Evolutionary conservation across 1,284 basidiomycete genomes (phyloP).

Genomic region (Pyrrhoderma noxium): DNA sequence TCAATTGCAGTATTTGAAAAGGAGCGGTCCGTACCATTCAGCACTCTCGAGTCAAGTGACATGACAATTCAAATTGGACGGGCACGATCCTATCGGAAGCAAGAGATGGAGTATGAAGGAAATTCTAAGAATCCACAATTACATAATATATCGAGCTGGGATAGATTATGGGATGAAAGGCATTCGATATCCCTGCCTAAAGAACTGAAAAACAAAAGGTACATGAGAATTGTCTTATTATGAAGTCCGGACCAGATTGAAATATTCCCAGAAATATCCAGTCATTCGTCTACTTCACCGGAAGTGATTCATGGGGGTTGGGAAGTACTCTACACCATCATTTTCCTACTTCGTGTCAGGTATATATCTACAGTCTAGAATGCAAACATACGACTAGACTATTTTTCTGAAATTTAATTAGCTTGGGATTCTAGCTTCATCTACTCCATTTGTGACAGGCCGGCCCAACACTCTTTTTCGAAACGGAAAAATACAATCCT

Average conservation of each 20-base stretch:
- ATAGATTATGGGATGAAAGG: constrained; percentile 13
- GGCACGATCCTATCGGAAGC: constrained; percentile 13
- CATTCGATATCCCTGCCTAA: constrained; percentile 5
- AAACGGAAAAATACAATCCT: constrained; percentile 13
- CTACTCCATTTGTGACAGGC: constrained; percentile 18
- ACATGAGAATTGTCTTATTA: not conserved
- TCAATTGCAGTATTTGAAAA: constrained; percentile 11
- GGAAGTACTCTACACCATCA: constrained; percentile 2
- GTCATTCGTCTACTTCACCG: constrained; percentile 14
- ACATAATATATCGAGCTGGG: constrained; percentile 8
- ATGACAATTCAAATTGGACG: constrained; percentile 11
- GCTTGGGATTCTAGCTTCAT: constrained; percentile 15
- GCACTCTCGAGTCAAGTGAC: constrained; percentile 4
- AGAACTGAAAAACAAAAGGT: constrained; percentile 11
- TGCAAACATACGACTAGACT: too few relatives aligned
- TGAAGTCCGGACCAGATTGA: not conserved
- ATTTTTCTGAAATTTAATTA: not conserved
- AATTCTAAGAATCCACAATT: not conserved
- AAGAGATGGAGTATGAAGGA: constrained; percentile 1
- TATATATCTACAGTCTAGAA: too few relatives aligned
- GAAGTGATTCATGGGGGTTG: constrained; percentile 5
- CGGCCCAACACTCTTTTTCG: constrained; percentile 15
- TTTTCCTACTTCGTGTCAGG: constrained; percentile 1
- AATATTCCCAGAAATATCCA: constrained; percentile 5
- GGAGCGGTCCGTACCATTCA: constrained; percentile 7